Evolutionary conservation across 1,284 basidiomycete genomes (phyloP).

Genomic region (Puccinia hordei): DNA sequence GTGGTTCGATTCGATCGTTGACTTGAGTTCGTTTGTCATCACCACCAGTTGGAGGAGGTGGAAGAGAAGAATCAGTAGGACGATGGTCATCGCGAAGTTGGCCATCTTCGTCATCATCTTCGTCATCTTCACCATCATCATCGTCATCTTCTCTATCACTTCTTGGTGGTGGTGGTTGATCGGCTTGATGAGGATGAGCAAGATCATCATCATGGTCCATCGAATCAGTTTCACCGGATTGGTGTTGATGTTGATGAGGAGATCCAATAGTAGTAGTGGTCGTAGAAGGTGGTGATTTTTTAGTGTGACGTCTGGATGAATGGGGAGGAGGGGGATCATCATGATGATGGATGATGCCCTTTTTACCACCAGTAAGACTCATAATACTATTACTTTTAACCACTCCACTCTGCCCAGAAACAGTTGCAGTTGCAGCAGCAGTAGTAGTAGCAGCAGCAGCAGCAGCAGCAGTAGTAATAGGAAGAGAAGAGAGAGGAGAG

Average conservation of each 20-base stretch:
- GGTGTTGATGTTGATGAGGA: background rate
- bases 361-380: background rate
- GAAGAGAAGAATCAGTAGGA: too few species aligned
- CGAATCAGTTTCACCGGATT: background rate
- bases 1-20: too few species aligned
- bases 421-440: too few species aligned
- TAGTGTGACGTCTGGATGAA: background rate
- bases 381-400: constrained; percentile 13
- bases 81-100: background rate
- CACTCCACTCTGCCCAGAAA: background rate
- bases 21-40: too few species aligned
- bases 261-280: background rate
- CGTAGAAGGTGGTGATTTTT: background rate
- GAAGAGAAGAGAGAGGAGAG: too few species aligned
- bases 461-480: too few species aligned
- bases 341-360: constrained; percentile 29
- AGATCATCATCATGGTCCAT: too few species aligned
- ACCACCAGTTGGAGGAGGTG: too few species aligned
- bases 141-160: background rate
- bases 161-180: too few species aligned
- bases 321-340: background rate
- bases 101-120: constrained; percentile 16
- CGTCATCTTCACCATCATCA: background rate
- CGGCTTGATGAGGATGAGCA: too few species aligned
- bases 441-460: too few species aligned